Conservation (phyloP, 2,329 filamentous ascomycete species). For the Exophiala oligosperma region DNA sequence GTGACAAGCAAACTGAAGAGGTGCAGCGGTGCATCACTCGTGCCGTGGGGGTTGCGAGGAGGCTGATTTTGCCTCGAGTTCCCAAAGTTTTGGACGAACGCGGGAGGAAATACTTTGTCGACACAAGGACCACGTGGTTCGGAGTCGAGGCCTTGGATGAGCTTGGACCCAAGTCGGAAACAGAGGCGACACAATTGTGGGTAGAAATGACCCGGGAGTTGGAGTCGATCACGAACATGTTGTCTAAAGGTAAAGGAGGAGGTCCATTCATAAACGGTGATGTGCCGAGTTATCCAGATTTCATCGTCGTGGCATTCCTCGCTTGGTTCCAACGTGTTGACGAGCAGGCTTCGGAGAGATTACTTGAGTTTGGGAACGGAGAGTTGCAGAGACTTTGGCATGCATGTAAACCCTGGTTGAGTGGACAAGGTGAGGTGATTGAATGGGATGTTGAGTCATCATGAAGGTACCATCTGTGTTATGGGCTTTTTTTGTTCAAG, state of each 20-base stretch:
- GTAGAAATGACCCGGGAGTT: not conserved
- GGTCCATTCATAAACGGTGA: not conserved
- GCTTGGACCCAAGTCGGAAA: conserved; percentile 1
- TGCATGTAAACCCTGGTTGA: not conserved
- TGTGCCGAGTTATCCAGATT: conserved; percentile 6
- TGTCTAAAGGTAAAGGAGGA: not conserved
- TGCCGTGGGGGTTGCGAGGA: not conserved
- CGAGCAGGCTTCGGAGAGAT: not conserved
- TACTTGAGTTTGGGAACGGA: not conserved
- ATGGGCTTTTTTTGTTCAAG: not conserved
- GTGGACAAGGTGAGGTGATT: not conserved
- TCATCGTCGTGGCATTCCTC: conserved; percentile 10
- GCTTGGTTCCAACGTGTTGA: conserved; percentile 12
- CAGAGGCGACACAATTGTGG: conserved; percentile 6
- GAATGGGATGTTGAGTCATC: not conserved
- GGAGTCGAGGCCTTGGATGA: conserved; percentile 1
- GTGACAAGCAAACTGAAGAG: not conserved
- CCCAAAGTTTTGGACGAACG: conserved; percentile 9
- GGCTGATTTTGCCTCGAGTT: conserved; percentile 10
- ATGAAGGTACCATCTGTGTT: not conserved
- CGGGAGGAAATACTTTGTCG: conserved; percentile 9
- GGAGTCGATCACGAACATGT: not conserved
- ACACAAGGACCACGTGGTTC: conserved; percentile 9
- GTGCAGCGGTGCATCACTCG: conserved; percentile 3
- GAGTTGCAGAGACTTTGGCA: not conserved